phyloP scores from a whole-genome alignment of 352 stramenopile genomes.

The Aphanomyces stellatus region DNA sequence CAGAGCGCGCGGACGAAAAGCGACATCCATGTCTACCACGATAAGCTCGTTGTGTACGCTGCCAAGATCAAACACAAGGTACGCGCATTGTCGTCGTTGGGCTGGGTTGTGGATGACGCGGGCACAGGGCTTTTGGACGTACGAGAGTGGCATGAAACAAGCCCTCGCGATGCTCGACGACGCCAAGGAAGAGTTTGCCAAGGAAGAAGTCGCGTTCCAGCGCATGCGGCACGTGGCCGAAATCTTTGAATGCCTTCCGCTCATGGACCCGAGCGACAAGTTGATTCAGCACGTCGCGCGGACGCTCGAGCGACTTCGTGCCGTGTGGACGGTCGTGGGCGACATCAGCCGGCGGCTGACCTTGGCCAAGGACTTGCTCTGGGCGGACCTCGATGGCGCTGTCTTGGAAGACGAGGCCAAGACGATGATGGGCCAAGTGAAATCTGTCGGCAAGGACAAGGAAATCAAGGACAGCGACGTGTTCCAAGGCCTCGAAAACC shows the following conservation, averaged over 20 bases:
- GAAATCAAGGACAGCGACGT: constrained; percentile 85
- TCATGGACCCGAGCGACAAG: constrained; percentile 74
- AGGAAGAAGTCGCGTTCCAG: constrained; percentile 32
- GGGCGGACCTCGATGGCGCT: constrained; percentile 86
- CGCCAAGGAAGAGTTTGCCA: constrained; percentile 29
- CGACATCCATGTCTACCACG: constrained; percentile 80
- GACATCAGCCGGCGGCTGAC: constrained; percentile 86
- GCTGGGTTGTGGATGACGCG: background rate
- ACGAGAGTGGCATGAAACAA: constrained; percentile 32
- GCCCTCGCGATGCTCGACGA: constrained; percentile 37
- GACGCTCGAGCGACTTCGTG: constrained; percentile 62
- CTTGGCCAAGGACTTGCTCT: constrained; percentile 82
- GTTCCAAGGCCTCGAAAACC: constrained; percentile 80
- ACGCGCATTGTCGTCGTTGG: constrained; percentile 3
- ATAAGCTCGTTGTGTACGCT: constrained; percentile 57
- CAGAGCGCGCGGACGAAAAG: constrained; percentile 58
- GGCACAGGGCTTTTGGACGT: constrained; percentile 53
- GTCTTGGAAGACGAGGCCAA: constrained; percentile 93
- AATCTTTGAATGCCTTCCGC: constrained; percentile 89
- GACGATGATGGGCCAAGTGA: constrained; percentile 74
- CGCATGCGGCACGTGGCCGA: constrained; percentile 82
- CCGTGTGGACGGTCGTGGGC: constrained; percentile 82
- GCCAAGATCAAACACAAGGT: constrained; percentile 29
- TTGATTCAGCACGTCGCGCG: constrained; percentile 66
- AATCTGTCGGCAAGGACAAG: constrained; percentile 75